Base-by-base conservation (phyloP, 2,329 filamentous ascomycete genomes). In the Hypoxylon rubiginosum region DNA sequence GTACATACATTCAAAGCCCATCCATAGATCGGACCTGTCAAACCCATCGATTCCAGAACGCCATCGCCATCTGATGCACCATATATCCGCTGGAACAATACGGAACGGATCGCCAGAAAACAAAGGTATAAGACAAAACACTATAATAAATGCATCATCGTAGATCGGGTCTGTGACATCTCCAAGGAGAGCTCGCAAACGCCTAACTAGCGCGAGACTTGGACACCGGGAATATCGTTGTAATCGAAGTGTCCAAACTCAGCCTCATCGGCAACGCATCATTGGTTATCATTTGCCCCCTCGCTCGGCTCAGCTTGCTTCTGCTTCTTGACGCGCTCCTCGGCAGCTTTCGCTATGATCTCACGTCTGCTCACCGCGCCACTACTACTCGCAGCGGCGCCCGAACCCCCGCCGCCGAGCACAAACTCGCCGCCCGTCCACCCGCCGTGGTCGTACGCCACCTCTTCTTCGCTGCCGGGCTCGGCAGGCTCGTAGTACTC, bases 401-500 rank as follows among this genome's bases (percentile, higher is more conserved):
- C 76, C 39, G 24, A 13, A 30, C 80, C 79, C 1, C 79, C 81
- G 48, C 85, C 87, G 36, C 91, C 91, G 13, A 93, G 83, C 15
- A 93, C 90, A 78, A 92, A 95, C 73, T 93, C 89, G 1, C 93
- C 92, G 4, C 92, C 92, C 0, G 86, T 90, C 92, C 92, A 94
- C 0, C 91, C 92, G 2, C 91, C 90, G 71, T 91, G 86, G 74
- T 94, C 91, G 68, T 91, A 83, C 36, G 85, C 81, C 21, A 86
- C 82, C 50, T 84, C 86, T 7, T 85, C 86, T 28, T 28, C 26
- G 7, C 26, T 28, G 17, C 79, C 79, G 66, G 85, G 82, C 70
- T 88, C 84, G 45, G n/a, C n/a, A n/a, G 85, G 82, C 70, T 88
- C 84, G 45, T 85, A 87, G 80, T 85, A 79, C 81, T 88, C 84